Evolutionary conservation across 495 filamentous ascomycete genomes (phyloP).

Genomic region (Podospora anserina): DNA sequence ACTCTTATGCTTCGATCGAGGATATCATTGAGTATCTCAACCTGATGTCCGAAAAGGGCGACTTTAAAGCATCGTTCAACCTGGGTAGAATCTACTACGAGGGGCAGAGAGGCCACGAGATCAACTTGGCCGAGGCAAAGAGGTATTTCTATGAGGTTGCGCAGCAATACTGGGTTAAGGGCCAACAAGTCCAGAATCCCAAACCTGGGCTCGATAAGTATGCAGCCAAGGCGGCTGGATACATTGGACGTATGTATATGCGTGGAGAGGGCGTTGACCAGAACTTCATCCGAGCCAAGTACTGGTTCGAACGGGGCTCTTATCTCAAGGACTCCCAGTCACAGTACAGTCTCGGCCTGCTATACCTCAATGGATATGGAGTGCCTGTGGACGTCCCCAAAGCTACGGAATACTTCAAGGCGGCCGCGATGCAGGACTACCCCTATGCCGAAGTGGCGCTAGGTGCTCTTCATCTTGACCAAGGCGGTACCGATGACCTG

Average conservation of each 20-base stretch:
- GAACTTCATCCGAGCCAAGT: slow-evolving; percentile 66
- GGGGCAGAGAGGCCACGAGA: slow-evolving; percentile 69
- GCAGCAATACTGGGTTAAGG: slow-evolving; percentile 80
- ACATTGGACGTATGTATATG: slow-evolving; percentile 88
- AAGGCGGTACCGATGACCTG: slow-evolving; percentile 66
- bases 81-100: slow-evolving; percentile 89
- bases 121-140: slow-evolving; percentile 70
- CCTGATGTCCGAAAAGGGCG: slow-evolving; percentile 88
- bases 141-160: slow-evolving; percentile 80
- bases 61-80: slow-evolving; percentile 86
- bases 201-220: slow-evolving; percentile 68
- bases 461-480: slow-evolving; percentile 84
- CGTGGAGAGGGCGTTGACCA: slow-evolving; percentile 88
- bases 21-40: slow-evolving; percentile 95
- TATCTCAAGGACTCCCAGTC: slow-evolving; percentile 78
- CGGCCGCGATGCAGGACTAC: slow-evolving; percentile 80
- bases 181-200: slow-evolving; percentile 38
- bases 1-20: slow-evolving; percentile 78
- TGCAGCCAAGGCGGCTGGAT: slow-evolving; percentile 85
- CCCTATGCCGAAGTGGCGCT: slow-evolving; percentile 78
- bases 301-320: slow-evolving; percentile 85
- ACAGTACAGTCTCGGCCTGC: slow-evolving; percentile 79
- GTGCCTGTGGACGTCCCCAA: slow-evolving; percentile 67
- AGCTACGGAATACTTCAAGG: slow-evolving; percentile 77
- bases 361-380: slow-evolving; percentile 84